These are phyloP conservation scores for Oryza australiensis DNA, from an alignment of 176 grass and related monocot species.

Conservation along the genomic window DNA sequence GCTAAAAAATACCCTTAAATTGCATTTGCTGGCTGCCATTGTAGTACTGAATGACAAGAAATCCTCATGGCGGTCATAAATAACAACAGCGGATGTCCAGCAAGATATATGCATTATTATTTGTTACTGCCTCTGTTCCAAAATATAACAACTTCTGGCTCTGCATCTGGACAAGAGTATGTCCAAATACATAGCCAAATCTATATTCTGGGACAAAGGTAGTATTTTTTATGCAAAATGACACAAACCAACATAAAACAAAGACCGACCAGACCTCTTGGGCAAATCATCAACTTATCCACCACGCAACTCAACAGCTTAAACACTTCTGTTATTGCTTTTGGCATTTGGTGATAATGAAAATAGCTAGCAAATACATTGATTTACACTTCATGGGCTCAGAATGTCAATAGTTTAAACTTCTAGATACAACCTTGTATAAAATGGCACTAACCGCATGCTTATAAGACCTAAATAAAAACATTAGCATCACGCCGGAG, in stretches of 20 bases:
- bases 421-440: background rate
- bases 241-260: background rate
- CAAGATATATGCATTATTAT: conserved; percentile 18
- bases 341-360: conserved; percentile 21
- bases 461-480: background rate
- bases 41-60: background rate
- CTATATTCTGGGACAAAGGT: too few species aligned
- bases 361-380: background rate
- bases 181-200: too few species aligned
- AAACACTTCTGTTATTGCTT: background rate
- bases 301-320: background rate
- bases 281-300: background rate
- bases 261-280: background rate
- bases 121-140: too few species aligned
- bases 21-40: background rate
- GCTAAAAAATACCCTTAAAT: too few species aligned
- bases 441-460: background rate
- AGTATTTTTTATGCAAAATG: background rate
- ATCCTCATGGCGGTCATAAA: background rate
- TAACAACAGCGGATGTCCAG: background rate
- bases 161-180: too few species aligned
- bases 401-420: conserved; percentile 11
- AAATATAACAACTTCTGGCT: too few species aligned
- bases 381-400: background rate
- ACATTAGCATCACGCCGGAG: background rate